phyloP scores from a whole-genome alignment of 768 basidiomycete genomes.

The Agaricus sinodeliciosus region DNA sequence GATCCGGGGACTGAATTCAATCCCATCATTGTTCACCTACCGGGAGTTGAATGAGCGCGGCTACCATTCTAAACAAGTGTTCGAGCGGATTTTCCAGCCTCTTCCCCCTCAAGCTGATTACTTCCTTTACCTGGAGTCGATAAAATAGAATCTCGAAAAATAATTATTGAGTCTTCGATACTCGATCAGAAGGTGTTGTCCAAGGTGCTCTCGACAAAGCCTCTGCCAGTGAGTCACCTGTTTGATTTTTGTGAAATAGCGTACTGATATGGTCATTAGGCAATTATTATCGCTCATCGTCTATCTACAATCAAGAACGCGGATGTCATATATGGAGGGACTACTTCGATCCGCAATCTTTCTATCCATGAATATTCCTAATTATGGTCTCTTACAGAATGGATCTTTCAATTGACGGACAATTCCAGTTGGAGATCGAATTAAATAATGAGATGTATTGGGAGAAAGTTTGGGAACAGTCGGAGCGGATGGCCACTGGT shows the following conservation, averaged over 20 bases:
- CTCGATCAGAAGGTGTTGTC: conserved; percentile 81
- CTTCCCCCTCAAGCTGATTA: neutral
- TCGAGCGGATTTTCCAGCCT: neutral
- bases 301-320: conserved; percentile 84
- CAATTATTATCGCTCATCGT: conserved; percentile 76
- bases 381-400: neutral
- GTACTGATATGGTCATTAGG: conserved; percentile 27
- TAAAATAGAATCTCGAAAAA: neutral
- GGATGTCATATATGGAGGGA: conserved; percentile 46
- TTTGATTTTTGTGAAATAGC: conserved; percentile 38
- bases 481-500: neutral
- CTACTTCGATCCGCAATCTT: neutral
- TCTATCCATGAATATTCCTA: neutral
- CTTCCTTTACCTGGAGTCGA: neutral
- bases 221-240: conserved; percentile 42
- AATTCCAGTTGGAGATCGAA: neutral
- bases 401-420: neutral
- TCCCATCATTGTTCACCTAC: neutral
- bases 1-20: neutral
- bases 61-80: neutral
- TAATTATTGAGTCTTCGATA: conserved; percentile 29
- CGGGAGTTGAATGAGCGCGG: neutral
- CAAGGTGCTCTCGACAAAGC: conserved; percentile 90
- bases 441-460: neutral
- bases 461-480: neutral